Percentiles rank a stretch among this genome's conserved stretches.
These are phyloP conservation scores for Penicillium simplicissimum DNA, from an alignment of 495 filamentous ascomycete species.

Conservation along the genomic window DNA sequence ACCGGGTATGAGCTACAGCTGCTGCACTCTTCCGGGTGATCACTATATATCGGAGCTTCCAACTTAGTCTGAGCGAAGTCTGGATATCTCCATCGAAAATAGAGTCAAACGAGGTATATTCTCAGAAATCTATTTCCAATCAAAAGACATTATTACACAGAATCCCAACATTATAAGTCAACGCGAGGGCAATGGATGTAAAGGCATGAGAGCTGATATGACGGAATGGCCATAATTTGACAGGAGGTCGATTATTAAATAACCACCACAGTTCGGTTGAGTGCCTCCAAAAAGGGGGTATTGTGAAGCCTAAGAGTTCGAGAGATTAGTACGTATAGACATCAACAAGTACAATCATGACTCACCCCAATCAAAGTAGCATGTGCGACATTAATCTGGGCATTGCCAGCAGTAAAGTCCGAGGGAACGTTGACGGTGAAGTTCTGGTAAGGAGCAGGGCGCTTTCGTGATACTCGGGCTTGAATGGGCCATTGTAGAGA, in stretches of 20 bases:
- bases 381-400: conserved; percentile 37
- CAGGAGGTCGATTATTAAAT: background rate
- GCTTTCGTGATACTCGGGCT: conserved; percentile 35
- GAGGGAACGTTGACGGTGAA: conserved; percentile 37
- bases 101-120: background rate
- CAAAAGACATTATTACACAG: background rate
- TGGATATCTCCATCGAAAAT: too few relatives aligned
- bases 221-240: background rate
- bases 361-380: conserved; percentile 40
- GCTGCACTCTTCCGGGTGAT: too few relatives aligned
- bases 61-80: too few relatives aligned
- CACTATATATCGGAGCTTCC: too few relatives aligned
- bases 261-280: conserved; percentile 15
- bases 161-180: background rate
- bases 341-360: background rate
- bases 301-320: conserved; percentile 7
- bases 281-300: conserved; percentile 10
- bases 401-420: conserved; percentile 18
- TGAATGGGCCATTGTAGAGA: conserved; percentile 36
- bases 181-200: background rate
- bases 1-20: too few relatives aligned
- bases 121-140: background rate
- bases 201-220: background rate
- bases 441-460: conserved; percentile 37
- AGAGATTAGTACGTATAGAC: background rate